Conservation (phyloP, 2,329 filamentous ascomycete genomes). For the Trichoderma sp. region DNA sequence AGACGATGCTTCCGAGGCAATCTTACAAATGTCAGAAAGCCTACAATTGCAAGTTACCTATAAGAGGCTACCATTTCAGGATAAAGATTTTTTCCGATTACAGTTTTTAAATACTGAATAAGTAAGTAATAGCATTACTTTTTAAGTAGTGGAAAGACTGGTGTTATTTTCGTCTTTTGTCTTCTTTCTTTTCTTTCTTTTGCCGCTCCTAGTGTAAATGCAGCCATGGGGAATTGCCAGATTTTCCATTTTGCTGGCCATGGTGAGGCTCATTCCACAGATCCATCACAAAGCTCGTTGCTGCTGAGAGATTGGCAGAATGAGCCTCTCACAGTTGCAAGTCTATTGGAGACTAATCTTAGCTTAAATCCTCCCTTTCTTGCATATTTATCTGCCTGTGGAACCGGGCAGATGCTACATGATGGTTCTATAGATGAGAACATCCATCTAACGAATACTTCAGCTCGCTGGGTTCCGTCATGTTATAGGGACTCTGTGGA, state of each 20-base stretch:
- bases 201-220: background rate
- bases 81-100: too few species aligned
- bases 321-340: background rate
- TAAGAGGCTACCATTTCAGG: too few species aligned
- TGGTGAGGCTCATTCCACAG: background rate
- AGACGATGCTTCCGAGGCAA: too few species aligned
- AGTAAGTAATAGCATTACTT: too few species aligned
- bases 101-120: too few species aligned
- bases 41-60: too few species aligned
- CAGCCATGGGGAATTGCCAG: background rate
- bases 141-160: too few species aligned
- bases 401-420: accelerated
- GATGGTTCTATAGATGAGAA: background rate
- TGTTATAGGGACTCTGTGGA: background rate
- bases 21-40: too few species aligned
- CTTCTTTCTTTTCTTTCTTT: background rate
- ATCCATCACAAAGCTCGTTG: background rate
- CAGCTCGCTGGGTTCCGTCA: background rate
- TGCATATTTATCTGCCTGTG: background rate
- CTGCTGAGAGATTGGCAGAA: background rate
- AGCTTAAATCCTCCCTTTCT: background rate
- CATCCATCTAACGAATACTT: background rate
- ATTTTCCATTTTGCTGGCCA: background rate
- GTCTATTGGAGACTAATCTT: background rate
- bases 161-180: background rate